Conservation (phyloP, 2,329 filamentous ascomycete genomes). For the Tolypocladium pustulatum region DNA sequence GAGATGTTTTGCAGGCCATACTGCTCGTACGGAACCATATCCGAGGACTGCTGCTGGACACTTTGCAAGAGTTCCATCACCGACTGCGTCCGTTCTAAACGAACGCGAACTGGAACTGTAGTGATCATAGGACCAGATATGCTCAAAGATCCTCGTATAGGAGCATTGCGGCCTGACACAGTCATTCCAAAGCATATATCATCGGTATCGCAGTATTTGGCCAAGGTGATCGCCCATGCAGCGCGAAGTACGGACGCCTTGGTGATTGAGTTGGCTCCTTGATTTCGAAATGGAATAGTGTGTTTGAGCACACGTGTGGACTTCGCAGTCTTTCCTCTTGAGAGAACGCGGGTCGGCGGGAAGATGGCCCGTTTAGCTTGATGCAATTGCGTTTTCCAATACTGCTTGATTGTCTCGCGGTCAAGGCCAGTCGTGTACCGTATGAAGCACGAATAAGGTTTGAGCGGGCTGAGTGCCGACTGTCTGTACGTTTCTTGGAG, state of each 20-base stretch:
- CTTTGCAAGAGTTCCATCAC: neutral
- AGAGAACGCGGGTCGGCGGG: neutral
- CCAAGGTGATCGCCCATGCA: neutral
- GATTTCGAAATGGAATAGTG: neutral
- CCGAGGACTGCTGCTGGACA: neutral
- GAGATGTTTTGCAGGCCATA: conserved; percentile 1
- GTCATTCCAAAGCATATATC: neutral
- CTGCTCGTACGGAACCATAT: neutral
- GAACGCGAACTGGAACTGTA: neutral
- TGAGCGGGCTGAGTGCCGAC: neutral
- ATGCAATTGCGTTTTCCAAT: neutral
- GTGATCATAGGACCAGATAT: neutral
- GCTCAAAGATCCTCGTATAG: neutral
- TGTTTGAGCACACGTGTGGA: neutral
- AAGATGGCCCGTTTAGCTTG: neutral
- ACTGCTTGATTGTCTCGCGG: neutral
- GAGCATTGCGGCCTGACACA: neutral
- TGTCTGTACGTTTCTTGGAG: neutral
- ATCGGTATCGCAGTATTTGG: neutral
- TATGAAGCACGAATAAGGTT: neutral
- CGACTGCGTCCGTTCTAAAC: neutral
- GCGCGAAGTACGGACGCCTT: neutral
- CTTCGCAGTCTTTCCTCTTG: neutral
- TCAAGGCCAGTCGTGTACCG: neutral
- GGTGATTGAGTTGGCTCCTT: neutral